Evolutionary conservation across 2,329 filamentous ascomycete genomes (phyloP).

Genomic region (Apiospora marii): DNA sequence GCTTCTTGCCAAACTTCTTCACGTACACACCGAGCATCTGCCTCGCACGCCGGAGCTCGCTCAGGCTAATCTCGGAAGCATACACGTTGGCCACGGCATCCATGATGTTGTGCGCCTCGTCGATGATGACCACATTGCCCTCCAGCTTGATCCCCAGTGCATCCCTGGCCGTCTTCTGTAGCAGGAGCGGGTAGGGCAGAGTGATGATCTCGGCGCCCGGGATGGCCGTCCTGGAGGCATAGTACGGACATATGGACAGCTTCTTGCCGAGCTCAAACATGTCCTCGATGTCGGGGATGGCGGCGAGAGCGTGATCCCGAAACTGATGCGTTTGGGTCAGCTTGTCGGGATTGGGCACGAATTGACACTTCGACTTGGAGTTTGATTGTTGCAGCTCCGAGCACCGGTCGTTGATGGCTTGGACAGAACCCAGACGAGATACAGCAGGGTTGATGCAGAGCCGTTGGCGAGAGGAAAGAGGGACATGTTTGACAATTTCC

Average conservation of each 20-base stretch:
- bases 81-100: conserved; percentile 90
- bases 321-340: conserved; percentile 78
- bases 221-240: conserved; percentile 88
- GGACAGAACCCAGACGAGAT: conserved; percentile 70
- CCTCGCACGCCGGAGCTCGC: conserved; percentile 76
- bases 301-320: conserved; percentile 83
- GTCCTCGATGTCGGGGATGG: conserved; percentile 92
- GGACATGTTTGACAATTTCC: conserved; percentile 79
- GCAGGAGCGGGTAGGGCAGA: conserved; percentile 86
- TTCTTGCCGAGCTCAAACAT: conserved; percentile 79
- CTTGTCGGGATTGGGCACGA: conserved; percentile 80
- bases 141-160: conserved; percentile 87
- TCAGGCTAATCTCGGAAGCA: conserved; percentile 77
- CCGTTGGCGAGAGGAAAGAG: conserved; percentile 85
- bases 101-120: conserved; percentile 98
- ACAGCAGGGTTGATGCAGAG: conserved; percentile 91
- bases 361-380: conserved; percentile 74
- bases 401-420: conserved; percentile 93
- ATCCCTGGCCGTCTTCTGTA: conserved; percentile 87
- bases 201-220: conserved; percentile 88
- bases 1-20: conserved; percentile 83
- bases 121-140: conserved; percentile 90
- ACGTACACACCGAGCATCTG: conserved; percentile 83
- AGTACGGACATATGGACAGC: conserved; percentile 90
- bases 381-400: conserved; percentile 85